Percentiles rank a stretch among this genome's conserved stretches.
Evolutionary conservation across 768 basidiomycete genomes (phyloP).

Genomic region (Mycena latifolia): DNA sequence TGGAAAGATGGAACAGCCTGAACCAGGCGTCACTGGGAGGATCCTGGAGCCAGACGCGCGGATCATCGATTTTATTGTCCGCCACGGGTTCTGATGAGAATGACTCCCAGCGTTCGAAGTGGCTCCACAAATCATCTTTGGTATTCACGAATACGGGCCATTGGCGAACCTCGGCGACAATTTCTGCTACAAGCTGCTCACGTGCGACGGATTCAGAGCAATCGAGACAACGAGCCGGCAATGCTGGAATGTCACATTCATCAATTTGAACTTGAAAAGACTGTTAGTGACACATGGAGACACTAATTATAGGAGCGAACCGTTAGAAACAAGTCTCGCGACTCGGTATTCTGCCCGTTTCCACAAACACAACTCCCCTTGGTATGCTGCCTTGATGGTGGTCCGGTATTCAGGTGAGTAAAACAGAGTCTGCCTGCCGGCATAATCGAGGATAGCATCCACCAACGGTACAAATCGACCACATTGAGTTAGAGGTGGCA

Average conservation of each 20-base stretch:
- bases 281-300: not conserved
- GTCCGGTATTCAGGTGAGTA: not conserved
- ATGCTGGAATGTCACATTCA: not conserved
- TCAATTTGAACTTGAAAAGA: not conserved
- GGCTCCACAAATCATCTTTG: constrained; percentile 6
- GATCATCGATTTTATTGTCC: not conserved
- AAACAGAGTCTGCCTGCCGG: constrained; percentile 14
- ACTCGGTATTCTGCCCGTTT: constrained; percentile 10
- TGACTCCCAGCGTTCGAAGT: constrained; percentile 2
- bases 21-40: constrained; percentile 11
- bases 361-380: constrained; percentile 7
- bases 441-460: constrained; percentile 18
- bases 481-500: constrained; percentile 1
- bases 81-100: not conserved
- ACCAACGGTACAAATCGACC: constrained; percentile 13
- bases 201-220: constrained; percentile 3
- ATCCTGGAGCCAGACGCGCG: not conserved
- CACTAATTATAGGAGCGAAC: not conserved
- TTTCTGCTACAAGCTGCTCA: constrained; percentile 2
- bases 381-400: not conserved
- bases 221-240: constrained; percentile 7
- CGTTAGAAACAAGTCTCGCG: constrained; percentile 8
- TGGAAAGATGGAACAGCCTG: constrained; percentile 11
- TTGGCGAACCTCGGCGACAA: constrained; percentile 13
- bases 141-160: constrained; percentile 28